These are phyloP conservation scores for Volutella citrinella DNA, from an alignment of 2,329 filamentous ascomycete species.

Conservation along the genomic window DNA sequence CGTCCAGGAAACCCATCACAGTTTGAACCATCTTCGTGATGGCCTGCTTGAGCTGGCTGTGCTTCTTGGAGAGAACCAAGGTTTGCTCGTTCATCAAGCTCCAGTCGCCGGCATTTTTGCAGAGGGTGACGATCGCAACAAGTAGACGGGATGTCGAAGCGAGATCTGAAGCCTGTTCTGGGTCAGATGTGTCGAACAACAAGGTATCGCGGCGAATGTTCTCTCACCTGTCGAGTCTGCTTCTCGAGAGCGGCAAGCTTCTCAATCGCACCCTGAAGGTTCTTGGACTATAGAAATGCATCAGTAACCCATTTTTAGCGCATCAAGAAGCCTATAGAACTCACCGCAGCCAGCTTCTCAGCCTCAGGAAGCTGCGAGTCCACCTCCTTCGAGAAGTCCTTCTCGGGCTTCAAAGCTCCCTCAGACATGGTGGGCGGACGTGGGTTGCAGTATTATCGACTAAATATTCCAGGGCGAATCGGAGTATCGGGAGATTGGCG, in stretches of 20 bases:
- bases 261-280: constrained; percentile 85
- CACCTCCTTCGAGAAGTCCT: constrained; percentile 97
- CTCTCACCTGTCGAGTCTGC: constrained; percentile 84
- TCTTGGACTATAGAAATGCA: constrained; percentile 48
- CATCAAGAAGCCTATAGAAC: constrained; percentile 57
- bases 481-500: not conserved
- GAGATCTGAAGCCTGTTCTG: constrained; percentile 81
- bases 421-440: constrained; percentile 65
- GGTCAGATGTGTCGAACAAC: too few relatives aligned
- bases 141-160: constrained; percentile 89
- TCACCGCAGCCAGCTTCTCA: constrained; percentile 82
- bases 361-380: constrained; percentile 89
- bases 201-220: constrained; percentile 6
- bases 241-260: constrained; percentile 92
- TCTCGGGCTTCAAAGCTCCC: constrained; percentile 85
- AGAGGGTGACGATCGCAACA: constrained; percentile 86
- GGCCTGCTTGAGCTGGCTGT: constrained; percentile 98
- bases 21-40: constrained; percentile 99
- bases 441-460: constrained; percentile 8
- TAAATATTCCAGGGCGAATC: not conserved
- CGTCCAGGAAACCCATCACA: constrained; percentile 87
- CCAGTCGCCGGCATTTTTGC: constrained; percentile 92
- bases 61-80: constrained; percentile 94
- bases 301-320: not conserved
- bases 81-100: constrained; percentile 94